Base-by-base conservation (phyloP, 208 protist genomes). In the Crithidia bombi region DNA sequence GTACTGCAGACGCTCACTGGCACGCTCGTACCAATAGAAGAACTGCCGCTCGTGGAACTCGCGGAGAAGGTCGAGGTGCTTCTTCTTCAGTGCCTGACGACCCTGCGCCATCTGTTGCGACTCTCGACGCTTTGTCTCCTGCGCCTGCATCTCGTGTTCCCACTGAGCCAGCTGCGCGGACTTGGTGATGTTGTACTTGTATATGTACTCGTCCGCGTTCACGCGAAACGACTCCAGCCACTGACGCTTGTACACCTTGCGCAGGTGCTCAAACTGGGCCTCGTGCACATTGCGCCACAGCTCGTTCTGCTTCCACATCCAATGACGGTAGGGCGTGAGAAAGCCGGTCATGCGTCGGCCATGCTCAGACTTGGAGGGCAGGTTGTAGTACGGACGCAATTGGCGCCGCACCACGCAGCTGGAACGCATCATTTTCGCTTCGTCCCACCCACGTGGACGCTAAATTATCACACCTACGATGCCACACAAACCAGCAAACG, bases 261-360 rank as follows among this genome's bases (percentile, higher is more conserved):
- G 82, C 39, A 97, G 76, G 72, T 97, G 90, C 78, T 97, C 92
- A 69, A 97, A 95, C 81, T 97, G 92, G 2, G 89, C 87, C 81
- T 97, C 90, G 73, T 97, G 90, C 36, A 97, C 89, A 57, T 95
- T 94, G 33, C 92, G 88, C 87, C 88, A 97, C 28, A 97, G 79
- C 77, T 97, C 92, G 62, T 95, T 95, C 74, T 97, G 92, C 72
- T 95, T 97, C 90, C 92, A 97, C 87, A 94, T 93, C 89, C 90
- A 97, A 65, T 95, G 90, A 15, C 89, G 87, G 65, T 97, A 97
- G 4, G 92, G 92, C 25, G 89, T 94, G 50, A 96, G 69, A 52
- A 94, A 95, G 26, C 89, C 89, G n/a, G 90, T 95, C 88, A 95
- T 95, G 58, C 84, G 85, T 28, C 90, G 78, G 28, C 92, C 92